These are phyloP conservation scores for Colletotrichum liriopes DNA, from an alignment of 2,329 filamentous ascomycete genomes.

Conservation along the genomic window DNA sequence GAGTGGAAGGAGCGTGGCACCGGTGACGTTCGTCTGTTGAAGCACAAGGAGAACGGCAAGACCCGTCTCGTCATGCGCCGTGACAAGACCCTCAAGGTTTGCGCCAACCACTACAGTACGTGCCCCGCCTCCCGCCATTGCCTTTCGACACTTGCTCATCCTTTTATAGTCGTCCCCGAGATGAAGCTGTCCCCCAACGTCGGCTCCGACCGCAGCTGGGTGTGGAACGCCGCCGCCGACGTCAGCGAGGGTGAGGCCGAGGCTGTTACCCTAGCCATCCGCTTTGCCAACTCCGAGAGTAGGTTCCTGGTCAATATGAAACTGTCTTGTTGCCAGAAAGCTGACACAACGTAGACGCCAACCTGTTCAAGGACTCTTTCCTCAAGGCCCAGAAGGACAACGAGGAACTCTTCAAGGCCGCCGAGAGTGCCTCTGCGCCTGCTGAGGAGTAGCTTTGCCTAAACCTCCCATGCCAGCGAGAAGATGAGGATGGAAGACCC, in stretches of 20 bases:
- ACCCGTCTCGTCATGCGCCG: conserved; percentile 97
- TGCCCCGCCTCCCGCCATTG: conserved; percentile 42
- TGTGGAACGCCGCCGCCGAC: conserved; percentile 98
- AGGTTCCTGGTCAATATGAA: conserved; percentile 57
- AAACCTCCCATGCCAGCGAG: neutral
- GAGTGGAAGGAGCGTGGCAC: conserved; percentile 99
- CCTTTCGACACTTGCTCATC: conserved; percentile 17
- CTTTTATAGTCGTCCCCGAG: conserved; percentile 85
- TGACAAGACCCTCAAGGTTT: conserved; percentile 99
- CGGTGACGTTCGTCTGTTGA: conserved; percentile 94
- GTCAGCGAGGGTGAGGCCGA: conserved; percentile 98
- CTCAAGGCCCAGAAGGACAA: conserved; percentile 98
- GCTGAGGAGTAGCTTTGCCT: conserved; percentile 39
- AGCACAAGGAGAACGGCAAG: conserved; percentile 99
- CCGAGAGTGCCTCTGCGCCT: conserved; percentile 49
- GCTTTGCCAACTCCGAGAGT: conserved; percentile 98
- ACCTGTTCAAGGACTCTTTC: conserved; percentile 97
- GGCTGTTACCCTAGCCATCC: conserved; percentile 94
- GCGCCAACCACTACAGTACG: conserved; percentile 99
- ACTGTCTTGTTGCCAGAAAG: conserved; percentile 2
- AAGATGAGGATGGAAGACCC: conserved; percentile 24
- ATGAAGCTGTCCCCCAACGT: conserved; percentile 99
- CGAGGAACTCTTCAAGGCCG: conserved; percentile 83
- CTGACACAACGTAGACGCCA: conserved; percentile 80
- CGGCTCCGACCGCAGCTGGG: conserved; percentile 98